A percentile compares a stretch with the other conserved stretches of the same genome.
These are phyloP conservation scores for Pseudomonodictys pantanalensis DNA, from an alignment of 495 filamentous ascomycete species.

Conservation along the genomic window DNA sequence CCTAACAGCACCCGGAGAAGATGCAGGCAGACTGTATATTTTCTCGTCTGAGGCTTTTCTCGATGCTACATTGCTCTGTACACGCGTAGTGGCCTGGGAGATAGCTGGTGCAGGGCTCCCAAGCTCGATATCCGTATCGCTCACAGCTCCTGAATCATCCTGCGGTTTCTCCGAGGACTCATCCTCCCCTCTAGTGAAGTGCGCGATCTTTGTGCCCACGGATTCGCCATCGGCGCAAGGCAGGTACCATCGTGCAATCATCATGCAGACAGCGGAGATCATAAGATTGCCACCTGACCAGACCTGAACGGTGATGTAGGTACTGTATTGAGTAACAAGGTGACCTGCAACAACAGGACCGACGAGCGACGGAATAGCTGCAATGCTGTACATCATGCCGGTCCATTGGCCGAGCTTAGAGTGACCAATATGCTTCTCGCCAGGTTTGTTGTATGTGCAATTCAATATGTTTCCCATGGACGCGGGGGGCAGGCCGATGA, in stretches of 20 bases:
- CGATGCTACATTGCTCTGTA: background rate
- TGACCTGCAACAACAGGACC: constrained; percentile 45
- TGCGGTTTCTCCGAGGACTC: background rate
- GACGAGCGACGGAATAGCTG: constrained; percentile 40
- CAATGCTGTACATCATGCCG: constrained; percentile 47
- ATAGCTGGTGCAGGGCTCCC: background rate
- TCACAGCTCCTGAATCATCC: background rate
- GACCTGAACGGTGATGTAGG: constrained; percentile 36
- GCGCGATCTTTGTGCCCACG: constrained; percentile 4
- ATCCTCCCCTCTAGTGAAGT: background rate
- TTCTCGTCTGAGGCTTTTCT: background rate
- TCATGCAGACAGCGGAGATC: constrained; percentile 35
- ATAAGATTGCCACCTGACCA: constrained; percentile 40
- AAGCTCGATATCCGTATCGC: constrained; percentile 2
- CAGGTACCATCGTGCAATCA: constrained; percentile 19
- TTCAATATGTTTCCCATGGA: constrained; percentile 43
- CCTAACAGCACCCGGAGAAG: too few relatives aligned
- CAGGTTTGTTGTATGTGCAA: constrained; percentile 22
- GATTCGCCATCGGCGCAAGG: constrained; percentile 15
- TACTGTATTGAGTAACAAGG: constrained; percentile 31
- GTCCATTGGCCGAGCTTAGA: constrained; percentile 45
- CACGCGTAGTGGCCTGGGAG: constrained; percentile 13
- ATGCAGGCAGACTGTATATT: background rate
- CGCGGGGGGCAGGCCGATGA: constrained; percentile 46
- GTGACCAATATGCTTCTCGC: constrained; percentile 16